These are phyloP conservation scores for Verticillium tricorpus DNA, from an alignment of 2,329 filamentous ascomycete species.

Conservation along the genomic window DNA sequence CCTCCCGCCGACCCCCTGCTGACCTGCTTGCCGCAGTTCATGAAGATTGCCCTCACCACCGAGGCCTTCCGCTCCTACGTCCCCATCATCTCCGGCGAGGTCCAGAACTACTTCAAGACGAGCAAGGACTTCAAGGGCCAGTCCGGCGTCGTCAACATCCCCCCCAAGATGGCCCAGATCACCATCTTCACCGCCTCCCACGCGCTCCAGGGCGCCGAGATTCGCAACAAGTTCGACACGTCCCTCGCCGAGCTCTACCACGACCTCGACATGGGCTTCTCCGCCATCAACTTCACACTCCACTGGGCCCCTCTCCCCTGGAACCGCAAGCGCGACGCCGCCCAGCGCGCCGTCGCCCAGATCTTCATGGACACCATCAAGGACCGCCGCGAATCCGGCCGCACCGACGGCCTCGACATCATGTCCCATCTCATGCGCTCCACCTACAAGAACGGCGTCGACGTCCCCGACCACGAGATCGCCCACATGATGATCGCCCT, in stretches of 20 bases:
- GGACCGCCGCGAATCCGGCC: slow-evolving; percentile 53
- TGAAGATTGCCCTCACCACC: slow-evolving; percentile 75
- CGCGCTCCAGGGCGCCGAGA: slow-evolving; percentile 78
- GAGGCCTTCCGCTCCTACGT: slow-evolving; percentile 73
- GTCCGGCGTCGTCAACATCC: slow-evolving; percentile 66
- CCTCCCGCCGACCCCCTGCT: slow-evolving; percentile 5
- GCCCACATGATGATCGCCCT: slow-evolving; percentile 94
- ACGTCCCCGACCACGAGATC: slow-evolving; percentile 77
- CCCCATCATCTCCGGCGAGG: slow-evolving; percentile 71
- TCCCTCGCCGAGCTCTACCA: slow-evolving; percentile 80
- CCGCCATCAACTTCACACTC: slow-evolving; percentile 83
- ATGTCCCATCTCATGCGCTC: slow-evolving; percentile 88
- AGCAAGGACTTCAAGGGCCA: slow-evolving; percentile 62
- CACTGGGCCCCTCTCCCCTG: slow-evolving; percentile 87
- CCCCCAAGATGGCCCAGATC: slow-evolving; percentile 75
- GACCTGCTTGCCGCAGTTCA: slow-evolving; percentile 48
- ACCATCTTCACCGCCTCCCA: slow-evolving; percentile 89
- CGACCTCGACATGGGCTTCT: slow-evolving; percentile 87
- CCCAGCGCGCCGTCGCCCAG: slow-evolving; percentile 74
- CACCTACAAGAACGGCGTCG: slow-evolving; percentile 75
- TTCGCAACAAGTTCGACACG: slow-evolving; percentile 75
- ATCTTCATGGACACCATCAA: slow-evolving; percentile 80
- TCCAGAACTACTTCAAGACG: slow-evolving; percentile 66
- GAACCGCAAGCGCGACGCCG: slow-evolving; percentile 75
- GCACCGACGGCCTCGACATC: slow-evolving; percentile 65